Evolutionary conservation across 2,329 filamentous ascomycete genomes (phyloP), one percentile per base, ranked within the genome.

Genomic region (Cladophialophora carrionii): DNA sequence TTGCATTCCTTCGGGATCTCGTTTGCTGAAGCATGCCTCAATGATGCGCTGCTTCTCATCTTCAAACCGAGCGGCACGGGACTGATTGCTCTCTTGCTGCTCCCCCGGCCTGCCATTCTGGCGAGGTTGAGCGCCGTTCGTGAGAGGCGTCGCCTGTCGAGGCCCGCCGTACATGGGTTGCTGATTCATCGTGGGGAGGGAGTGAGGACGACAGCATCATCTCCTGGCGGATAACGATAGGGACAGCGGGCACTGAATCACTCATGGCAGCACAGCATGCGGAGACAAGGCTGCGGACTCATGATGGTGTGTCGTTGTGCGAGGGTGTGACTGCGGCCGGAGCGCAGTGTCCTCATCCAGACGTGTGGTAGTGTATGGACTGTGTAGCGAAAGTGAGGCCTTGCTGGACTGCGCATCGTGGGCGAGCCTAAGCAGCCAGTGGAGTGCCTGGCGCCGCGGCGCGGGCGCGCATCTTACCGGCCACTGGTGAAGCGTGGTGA

Each of bases 1-100:
- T 71, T 91, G 83, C 66, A 91, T 89, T 71, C 93, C 93, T 79
- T 96, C 91, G 49, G 87, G 84, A 75, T 98, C 95, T 74, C 88
- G 89, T 81, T 96, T 97, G 77, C 83, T 86, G 81, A 98, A 99
- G 80, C 93, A 97, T 78, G 91, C 96, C 69, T 96, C 90, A 70
- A 96, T 89, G 73, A 99, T 97, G 76, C 95, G 88, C 76, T 87
- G 85, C 83, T 97, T 96, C 83, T 99, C 95, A 75, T 98, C 92
- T 78, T 99, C 95, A 77, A 98, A 99, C 73, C 87, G 87, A 80
- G 96, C 92, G 62, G 94, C 94, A 74, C 79, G 77, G 55, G 77
- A 78, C 74, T 69, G 68, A 52, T 64, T 70, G 55, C 34, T 64
- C 51, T 70, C 66, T 17, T 56, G 43, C 49, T 54, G 55, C 3